Evolutionary conservation across 768 basidiomycete species (phyloP), one percentile per base, ranked within the genome.

Genomic region (Boletus barrowsii): DNA sequence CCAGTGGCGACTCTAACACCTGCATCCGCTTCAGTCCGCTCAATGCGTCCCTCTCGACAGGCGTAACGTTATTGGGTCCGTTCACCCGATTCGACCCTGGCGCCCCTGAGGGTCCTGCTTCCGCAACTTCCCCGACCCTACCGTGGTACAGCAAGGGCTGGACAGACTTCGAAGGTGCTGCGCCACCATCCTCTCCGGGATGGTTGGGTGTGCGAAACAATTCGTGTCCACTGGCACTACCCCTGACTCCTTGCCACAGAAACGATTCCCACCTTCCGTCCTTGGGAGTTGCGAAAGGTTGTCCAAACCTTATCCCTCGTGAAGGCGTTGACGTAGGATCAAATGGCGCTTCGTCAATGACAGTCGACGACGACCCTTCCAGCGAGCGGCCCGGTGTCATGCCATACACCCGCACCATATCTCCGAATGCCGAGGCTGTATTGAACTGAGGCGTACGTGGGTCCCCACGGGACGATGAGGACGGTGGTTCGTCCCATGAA

Each of bases 271-370:
- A 83, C 35, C 73, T 58, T 32, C 68, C 75, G 44, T 76, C 76
- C 67, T 85, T 88, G n/a, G 86, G 86, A 18, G 85, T 87, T 39
- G 78, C 71, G 61, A 86, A 86, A 3, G 83, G 72, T 15, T 70
- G 64, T 41, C 76, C 76, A 60, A 88, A 83, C 62, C 75, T 82
- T 60, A 89, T 83, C 5, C 88, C 87, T 42, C 89, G 76, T n/a
- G 89, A 90, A 4, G 89, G 89, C 10, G 89, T 90, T 18, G 87
- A 86, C 24, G 84, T 83, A 6, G 88, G 88, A 67, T 92, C 88
- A 62, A 90, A 92, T 1, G 83, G 80, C 6, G 77, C 73, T 40
- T 83, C 83, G 17, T 85, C 82, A 20, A 69, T 68, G 5, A 53
- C 35, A 45, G 58, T 69, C 17, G 55, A 51, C 36, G 54, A 44